Evolutionary conservation across 2,329 filamentous ascomycete species (phyloP), one percentile per base, ranked within the genome.

Genomic region (Ophiostoma himal-ulmi): DNA sequence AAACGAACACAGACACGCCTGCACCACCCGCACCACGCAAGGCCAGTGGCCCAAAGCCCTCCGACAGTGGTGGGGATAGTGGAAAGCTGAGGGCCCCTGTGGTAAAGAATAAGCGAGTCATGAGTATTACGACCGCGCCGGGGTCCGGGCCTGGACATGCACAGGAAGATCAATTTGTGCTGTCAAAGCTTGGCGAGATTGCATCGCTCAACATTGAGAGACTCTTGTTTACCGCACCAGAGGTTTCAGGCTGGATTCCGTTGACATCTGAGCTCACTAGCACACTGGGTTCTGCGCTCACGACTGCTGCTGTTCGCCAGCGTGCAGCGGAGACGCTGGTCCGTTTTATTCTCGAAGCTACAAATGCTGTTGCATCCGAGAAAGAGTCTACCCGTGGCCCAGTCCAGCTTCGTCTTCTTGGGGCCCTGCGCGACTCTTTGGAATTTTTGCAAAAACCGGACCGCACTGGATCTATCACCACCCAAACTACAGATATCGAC

Each of bases 181-280:
- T 95, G 57, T 87, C 89, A 4, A 94, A 93, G 78, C 82, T 92
- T 11, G 89, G 89, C 8, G 89, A 93, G 73, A 80, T 94, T 69
- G 89, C 90, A 1, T 86, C 84, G 39, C 89, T 92, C 75, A 95
- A 94, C 75, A 85, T 93, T 36, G 86, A 89, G 68, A 87, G 95
- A 57, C 82, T 99, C 10, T 84, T 93, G 13, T 84, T 85, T 11
- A 88, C 90, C 72, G 81, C 87, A 0, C 87, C 90, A 0, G 82
- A 86, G 2, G 83, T 86, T 11, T 93, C 89, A 68, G 93, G 94
- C 1, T 99, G 94, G 95, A 80, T 84, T 14, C 81, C 88, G 5
- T 80, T 98, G 41, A 87, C 80, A 0, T 77, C 81, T 1, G 84
- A 89, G 74, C 79, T 90, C 0, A 84, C 85, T 41, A 75, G 76